Evolutionary conservation across 768 basidiomycete species (phyloP), one percentile per base, ranked within the genome.

Genomic region (Suillus tomentosus): DNA sequence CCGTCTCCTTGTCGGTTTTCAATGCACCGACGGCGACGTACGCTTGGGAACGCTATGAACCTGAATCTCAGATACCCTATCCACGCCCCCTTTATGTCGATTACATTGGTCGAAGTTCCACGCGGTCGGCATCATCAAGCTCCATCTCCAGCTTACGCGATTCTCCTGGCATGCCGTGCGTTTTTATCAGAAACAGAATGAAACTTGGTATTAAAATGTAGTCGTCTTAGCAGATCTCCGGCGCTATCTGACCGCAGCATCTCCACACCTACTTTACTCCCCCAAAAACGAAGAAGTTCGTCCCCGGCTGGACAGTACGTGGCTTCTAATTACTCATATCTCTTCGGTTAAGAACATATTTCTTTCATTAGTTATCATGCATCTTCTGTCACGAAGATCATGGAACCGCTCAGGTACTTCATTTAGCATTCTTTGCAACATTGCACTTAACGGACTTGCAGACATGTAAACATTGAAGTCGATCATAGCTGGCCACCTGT

Each of bases 21-120:
- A 77, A 79, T 69, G 76, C 79, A 54, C 75, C 79, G 55, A 80
- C 77, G 62, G 78, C 82, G 65, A 79, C 80, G 54, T 84, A 77
- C 71, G 74, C 77, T 70, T 84, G 82, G 82, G 80, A 81, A n/a
- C 75, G 70, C 63, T 77, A 84, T 65, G 74, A 77, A 67, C 74
- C 80, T 66, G 79, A 80, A 31, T 83, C 80, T 42, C 75, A 79
- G 69, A 81, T 80, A 78, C 70, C 68, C 60, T 69, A 74, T 64
- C 74, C 72, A 58, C 81, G 82, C 36, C 70, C 77, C 60, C 71
- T 79, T 66, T 80, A 80, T 67, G 78, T 79, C 68, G 70, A 75
- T 65, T 71, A 75, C 59, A 69, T 76, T 67, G 69, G 65, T n/a
- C 69, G 71, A 75, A 68, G 71, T 48, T 58, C 71, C 72, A 70